Evolutionary conservation across 345 rosid genomes (phyloP), one percentile per base, ranked within the genome.

Genomic region (Lumnitzera racemosa): DNA sequence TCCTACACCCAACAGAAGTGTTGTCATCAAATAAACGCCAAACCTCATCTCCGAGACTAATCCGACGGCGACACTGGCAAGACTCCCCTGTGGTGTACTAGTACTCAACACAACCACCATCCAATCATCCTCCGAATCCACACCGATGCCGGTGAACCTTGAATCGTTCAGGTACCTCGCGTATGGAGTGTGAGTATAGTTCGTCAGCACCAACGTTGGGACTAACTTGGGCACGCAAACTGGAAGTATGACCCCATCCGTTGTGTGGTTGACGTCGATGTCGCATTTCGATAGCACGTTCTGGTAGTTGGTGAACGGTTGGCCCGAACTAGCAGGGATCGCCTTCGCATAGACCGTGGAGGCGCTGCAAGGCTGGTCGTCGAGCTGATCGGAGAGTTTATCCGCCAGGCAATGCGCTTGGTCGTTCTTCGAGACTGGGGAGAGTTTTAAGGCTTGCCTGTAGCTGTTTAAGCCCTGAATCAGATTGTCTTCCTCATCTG

Each of bases 61-160:
- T 24, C 62, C 52, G n/a, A 57, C 61, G 0, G 61, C 81, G 7
- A 80, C 87, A 17, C 27, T 66, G 0, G 72, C 68, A 9, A 89
- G 80, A 46, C 73, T 79, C 24, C 95, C 98, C 0, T 64, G 52
- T 0, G 61, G 77, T 3, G 81, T 81, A 46, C 41, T 78, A 0
- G 85, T 76, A 0, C 68, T 67, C 56, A 91, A 54, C 15, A 89
- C 82, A 13, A 80, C 67, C 16, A 91, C 95, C 85, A 82, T 82
- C 98, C 96, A 87, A 55, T 89, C 84, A 14, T 85, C 82, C 48
- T 85, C 85, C 3, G 89, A 82, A 6, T 88, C 89, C 5, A 87
- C 53, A 10, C 96, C 98, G 0, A 75, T 84, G 0, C 86, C 95
- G 0, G 73, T 80, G 48, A 63, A 85, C 70, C 51, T 77, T 3